Conservation (phyloP, 208 protist species). For the Leishmania amazonensis region DNA sequence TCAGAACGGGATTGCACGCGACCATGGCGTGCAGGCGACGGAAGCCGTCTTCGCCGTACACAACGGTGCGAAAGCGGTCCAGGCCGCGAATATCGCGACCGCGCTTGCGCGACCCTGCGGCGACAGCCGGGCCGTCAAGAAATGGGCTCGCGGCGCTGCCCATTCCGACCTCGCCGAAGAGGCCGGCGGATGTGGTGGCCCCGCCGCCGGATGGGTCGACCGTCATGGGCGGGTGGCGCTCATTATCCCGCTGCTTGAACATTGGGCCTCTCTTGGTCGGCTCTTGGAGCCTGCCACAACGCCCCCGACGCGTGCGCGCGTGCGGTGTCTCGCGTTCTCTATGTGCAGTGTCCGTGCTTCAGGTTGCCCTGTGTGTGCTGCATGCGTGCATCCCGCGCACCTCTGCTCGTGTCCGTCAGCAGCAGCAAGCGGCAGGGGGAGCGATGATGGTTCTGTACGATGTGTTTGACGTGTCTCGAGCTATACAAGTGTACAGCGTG, state of each 20-base stretch:
- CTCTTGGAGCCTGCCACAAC: not conserved
- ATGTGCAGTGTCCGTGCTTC: not conserved
- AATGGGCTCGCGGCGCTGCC: not conserved
- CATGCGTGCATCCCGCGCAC: not conserved
- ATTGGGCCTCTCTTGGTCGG: slow-evolving; percentile 15
- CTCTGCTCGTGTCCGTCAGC: not conserved
- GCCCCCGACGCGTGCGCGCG: not conserved
- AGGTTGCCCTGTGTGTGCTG: not conserved
- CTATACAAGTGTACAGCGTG: not conserved
- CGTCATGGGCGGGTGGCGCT: slow-evolving; percentile 29
- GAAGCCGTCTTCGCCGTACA: slow-evolving; percentile 80
- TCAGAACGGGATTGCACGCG: slow-evolving; percentile 62
- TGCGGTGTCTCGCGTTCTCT: not conserved
- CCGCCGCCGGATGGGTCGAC: slow-evolving; percentile 42
- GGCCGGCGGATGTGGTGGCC: not conserved
- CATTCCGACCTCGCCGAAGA: not conserved
- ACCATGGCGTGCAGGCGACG: slow-evolving; percentile 80
- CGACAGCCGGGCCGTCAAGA: slow-evolving; percentile 11
- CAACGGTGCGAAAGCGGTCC: slow-evolving; percentile 62
- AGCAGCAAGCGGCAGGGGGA: not conserved
- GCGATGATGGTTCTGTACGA: not conserved
- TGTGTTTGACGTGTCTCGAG: not conserved
- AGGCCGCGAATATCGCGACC: slow-evolving; percentile 70
- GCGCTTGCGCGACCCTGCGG: slow-evolving; percentile 67
- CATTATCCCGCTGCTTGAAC: slow-evolving; percentile 75